Conservation (phyloP, 169 alveolate species). For the Cryptosporidium sp. region DNA sequence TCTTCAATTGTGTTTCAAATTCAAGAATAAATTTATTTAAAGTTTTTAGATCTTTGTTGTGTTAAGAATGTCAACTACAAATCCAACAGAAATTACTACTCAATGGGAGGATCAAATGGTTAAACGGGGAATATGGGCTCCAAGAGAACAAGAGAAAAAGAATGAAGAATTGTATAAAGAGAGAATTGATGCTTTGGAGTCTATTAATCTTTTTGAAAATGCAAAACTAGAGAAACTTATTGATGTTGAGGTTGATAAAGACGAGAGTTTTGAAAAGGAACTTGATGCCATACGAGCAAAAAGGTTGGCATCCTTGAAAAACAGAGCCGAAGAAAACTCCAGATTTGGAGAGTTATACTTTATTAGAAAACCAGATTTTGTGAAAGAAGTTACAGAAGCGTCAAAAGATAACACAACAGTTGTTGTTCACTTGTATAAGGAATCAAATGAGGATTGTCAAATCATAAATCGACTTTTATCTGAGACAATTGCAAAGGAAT, state of each 20-base stretch:
- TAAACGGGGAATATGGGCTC: slow-evolving; percentile 88
- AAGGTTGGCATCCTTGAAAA: slow-evolving; percentile 71
- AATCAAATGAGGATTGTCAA: slow-evolving; percentile 78
- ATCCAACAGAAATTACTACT: slow-evolving; percentile 88
- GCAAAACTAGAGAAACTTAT: slow-evolving; percentile 73
- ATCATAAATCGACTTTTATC: slow-evolving; percentile 74
- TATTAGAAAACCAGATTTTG: slow-evolving; percentile 77
- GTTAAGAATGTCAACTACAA: slow-evolving; percentile 88
- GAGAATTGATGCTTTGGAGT: slow-evolving; percentile 67
- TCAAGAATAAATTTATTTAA: neutral
- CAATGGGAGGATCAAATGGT: slow-evolving; percentile 93
- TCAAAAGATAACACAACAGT: slow-evolving; percentile 80
- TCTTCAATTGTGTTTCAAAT: neutral
- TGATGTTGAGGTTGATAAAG: slow-evolving; percentile 64
- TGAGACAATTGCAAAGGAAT: slow-evolving; percentile 75
- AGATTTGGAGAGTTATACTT: slow-evolving; percentile 78
- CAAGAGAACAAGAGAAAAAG: slow-evolving; percentile 83
- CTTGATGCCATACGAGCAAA: slow-evolving; percentile 39
- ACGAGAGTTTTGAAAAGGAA: slow-evolving; percentile 75
- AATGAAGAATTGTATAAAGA: slow-evolving; percentile 83
- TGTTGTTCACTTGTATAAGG: slow-evolving; percentile 81
- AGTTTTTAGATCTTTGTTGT: slow-evolving; percentile 1
- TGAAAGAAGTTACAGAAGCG: slow-evolving; percentile 78
- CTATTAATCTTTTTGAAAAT: slow-evolving; percentile 67
- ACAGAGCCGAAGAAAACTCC: slow-evolving; percentile 61